Conservation (phyloP, 768 basidiomycete genomes). For the Trametes villosa region DNA sequence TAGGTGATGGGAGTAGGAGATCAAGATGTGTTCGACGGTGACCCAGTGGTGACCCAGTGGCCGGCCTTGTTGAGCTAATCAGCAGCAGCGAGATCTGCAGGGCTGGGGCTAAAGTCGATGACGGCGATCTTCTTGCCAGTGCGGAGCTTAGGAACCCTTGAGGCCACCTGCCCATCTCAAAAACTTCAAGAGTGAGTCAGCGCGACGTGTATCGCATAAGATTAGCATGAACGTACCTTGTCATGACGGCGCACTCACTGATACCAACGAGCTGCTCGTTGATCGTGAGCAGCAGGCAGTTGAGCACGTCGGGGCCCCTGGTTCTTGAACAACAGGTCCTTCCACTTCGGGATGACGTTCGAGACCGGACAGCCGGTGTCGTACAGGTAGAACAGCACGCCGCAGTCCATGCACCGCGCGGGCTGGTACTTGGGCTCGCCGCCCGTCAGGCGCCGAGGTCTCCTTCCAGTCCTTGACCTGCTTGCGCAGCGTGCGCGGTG, state of each 20-base stretch:
- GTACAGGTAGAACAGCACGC: constrained; percentile 94
- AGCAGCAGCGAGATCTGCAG: constrained; percentile 92
- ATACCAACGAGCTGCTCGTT: constrained; percentile 98
- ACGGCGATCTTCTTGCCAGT: constrained; percentile 92
- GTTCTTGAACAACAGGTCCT: constrained; percentile 96
- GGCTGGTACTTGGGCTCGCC: constrained; percentile 95
- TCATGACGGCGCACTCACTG: constrained; percentile 99
- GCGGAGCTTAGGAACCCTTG: constrained; percentile 76
- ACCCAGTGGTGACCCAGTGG: constrained; percentile 84
- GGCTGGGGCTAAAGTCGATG: constrained; percentile 94
- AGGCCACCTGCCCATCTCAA: constrained; percentile 98
- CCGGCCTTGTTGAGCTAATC: constrained; percentile 99
- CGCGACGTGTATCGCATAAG: background rate
- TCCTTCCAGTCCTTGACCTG: constrained; percentile 99
- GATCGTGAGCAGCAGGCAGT: constrained; percentile 91
- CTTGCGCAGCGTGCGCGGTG: constrained; percentile 92
- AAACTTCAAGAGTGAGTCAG: constrained; percentile 58
- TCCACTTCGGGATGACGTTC: constrained; percentile 99
- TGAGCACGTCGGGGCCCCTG: constrained; percentile 96
- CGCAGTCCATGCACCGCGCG: constrained; percentile 98
- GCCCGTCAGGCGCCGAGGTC: constrained; percentile 86
- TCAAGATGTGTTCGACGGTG: constrained; percentile 7
- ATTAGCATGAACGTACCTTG: constrained; percentile 56
- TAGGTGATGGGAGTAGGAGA: background rate
- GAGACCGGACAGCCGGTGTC: constrained; percentile 97